Percentiles rank a stretch among this genome's conserved stretches.
Evolutionary conservation across 495 filamentous ascomycete species (phyloP).

Genomic region (Penicillium daleae): DNA sequence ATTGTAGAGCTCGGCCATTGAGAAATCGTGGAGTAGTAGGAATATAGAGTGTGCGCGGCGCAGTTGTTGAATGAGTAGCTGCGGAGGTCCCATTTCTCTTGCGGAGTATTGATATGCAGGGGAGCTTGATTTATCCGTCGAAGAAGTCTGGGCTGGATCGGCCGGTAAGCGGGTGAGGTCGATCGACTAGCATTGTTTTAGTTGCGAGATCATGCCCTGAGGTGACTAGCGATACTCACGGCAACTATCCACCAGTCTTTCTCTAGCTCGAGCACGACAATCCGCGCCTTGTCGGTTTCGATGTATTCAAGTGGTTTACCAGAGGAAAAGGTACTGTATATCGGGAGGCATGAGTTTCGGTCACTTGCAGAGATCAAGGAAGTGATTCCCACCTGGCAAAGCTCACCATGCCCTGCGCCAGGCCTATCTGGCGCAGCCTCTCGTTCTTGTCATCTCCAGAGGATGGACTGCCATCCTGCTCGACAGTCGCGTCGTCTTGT

Average conservation of each 20-base stretch:
- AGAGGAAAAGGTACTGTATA: constrained; percentile 71
- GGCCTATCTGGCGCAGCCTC: constrained; percentile 86
- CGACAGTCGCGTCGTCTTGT: constrained; percentile 42
- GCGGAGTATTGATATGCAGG: constrained; percentile 73
- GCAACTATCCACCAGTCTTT: constrained; percentile 95
- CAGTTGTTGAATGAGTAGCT: constrained; percentile 77
- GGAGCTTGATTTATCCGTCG: constrained; percentile 24
- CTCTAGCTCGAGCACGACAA: constrained; percentile 83
- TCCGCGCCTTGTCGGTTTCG: constrained; percentile 85
- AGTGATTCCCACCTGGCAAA: constrained; percentile 69
- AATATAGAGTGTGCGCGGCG: constrained; percentile 82
- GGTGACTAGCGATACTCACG: constrained; percentile 50
- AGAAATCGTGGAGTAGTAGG: constrained; percentile 80
- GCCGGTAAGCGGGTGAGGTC: constrained; percentile 65
- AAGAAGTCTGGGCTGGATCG: constrained; percentile 29
- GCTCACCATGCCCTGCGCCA: constrained; percentile 95
- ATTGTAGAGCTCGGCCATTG: constrained; percentile 65
- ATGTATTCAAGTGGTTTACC: constrained; percentile 77
- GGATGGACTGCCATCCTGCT: constrained; percentile 60
- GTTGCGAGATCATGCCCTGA: constrained; percentile 11
- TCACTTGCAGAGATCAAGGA: constrained; percentile 14
- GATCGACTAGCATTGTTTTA: constrained; percentile 60
- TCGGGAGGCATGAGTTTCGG: constrained; percentile 17
- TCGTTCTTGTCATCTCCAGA: constrained; percentile 73
- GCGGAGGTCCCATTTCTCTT: constrained; percentile 83